Percentiles rank a stretch among this genome's conserved stretches.
Conservation (phyloP, 1,284 basidiomycete genomes). For the Ceratobasidium sp. region DNA sequence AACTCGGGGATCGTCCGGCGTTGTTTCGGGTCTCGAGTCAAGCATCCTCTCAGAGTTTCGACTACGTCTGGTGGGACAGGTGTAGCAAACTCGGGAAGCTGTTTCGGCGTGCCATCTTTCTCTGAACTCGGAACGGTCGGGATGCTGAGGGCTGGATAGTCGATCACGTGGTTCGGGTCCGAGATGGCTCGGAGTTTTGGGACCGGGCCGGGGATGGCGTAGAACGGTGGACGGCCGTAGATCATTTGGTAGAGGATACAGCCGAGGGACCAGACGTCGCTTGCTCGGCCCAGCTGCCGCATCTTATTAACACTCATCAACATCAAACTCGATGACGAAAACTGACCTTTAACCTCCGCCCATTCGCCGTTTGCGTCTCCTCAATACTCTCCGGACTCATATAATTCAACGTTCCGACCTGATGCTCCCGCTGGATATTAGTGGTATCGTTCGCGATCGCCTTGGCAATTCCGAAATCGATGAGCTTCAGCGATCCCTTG, state of each 20-base stretch:
- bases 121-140: conserved; percentile 60
- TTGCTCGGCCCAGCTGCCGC: conserved; percentile 74
- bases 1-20: conserved; percentile 82
- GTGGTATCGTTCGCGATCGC: conserved; percentile 97
- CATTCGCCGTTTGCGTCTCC: conserved; percentile 54
- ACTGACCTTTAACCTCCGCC: conserved; percentile 50
- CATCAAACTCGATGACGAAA: too few species aligned
- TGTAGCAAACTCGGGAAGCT: conserved; percentile 72
- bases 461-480: conserved; percentile 97
- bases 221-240: conserved; percentile 94
- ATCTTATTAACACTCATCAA: conserved; percentile 11
- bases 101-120: conserved; percentile 62
- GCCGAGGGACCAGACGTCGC: conserved; percentile 97
- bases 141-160: conserved; percentile 76
- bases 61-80: conserved; percentile 78
- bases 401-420: conserved; percentile 64
- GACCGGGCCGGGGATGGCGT: conserved; percentile 77
- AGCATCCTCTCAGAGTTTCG: conserved; percentile 78
- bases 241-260: conserved; percentile 99
- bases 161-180: conserved; percentile 76
- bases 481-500: conserved; percentile 91
- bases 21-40: conserved; percentile 79
- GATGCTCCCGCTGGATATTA: conserved; percentile 94
- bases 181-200: conserved; percentile 92
- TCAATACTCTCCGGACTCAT: conserved; percentile 28